Evolutionary conservation across 352 stramenopile genomes (phyloP), one percentile per base, ranked within the genome.

Genomic region (Pythium biforme): DNA sequence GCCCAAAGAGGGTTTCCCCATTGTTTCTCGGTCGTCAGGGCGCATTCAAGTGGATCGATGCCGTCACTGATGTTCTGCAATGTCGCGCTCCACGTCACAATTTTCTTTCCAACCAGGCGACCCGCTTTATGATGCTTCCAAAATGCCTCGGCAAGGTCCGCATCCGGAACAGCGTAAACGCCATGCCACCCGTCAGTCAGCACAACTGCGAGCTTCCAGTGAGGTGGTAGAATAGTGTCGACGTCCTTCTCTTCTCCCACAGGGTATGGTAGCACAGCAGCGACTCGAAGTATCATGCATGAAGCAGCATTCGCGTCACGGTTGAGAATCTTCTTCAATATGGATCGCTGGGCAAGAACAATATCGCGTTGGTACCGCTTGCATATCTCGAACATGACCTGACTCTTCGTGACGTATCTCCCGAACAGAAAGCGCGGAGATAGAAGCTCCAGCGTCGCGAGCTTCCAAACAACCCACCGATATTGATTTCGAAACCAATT

Each of bases 401-500:
- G 82, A 26, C 74, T 69, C 25, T 76, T 79, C 1, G 79, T 88
- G 22, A 88, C 27, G 45, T 91, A 89, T 20, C 81, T 82, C 11
- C 70, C 62, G 14, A 82, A 54, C 40, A 91, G 67, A 19, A 88
- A 73, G 14, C 65, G 62, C 45, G 76, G 69, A 26, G 83, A 88
- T 19, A 63, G 59, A 0, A 78, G 61, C 45, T 91, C 82, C 72
- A 75, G 87, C 9, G 69, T 63, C 40, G 82, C 76, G 27, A 88
- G 70, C 52, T 91, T 91, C 77, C 80, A 88, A 22, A 91, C 73
- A 40, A 89, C 66, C 82, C 82, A 91, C 1, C 82, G 69, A 64
- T 74, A 91, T n/a, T 91, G 82, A 63, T 89, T 91, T 12, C 72
- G 40, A 64, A 91, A 91, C 82, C 82, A 91, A 25, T 51, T n/a